These are phyloP conservation scores for Phylloporus arenicola DNA, from an alignment of 768 basidiomycete genomes.

Conservation along the genomic window DNA sequence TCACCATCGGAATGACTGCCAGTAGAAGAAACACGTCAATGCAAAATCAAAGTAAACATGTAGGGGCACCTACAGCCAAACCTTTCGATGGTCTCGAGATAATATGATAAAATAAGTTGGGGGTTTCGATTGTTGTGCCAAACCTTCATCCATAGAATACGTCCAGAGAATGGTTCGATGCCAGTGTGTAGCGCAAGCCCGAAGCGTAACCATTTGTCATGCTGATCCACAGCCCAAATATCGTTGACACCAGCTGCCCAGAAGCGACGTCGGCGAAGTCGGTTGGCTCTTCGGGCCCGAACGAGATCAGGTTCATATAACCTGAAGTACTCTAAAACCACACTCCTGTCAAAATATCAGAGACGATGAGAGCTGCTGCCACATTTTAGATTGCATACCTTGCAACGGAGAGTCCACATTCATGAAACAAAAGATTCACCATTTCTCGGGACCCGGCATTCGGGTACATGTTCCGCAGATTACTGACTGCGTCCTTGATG, in stretches of 20 bases:
- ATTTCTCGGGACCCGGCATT: not conserved
- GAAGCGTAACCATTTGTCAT: slow-evolving; percentile 2
- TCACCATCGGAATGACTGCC: not conserved
- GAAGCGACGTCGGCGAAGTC: slow-evolving; percentile 14
- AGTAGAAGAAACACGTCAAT: too few relatives aligned
- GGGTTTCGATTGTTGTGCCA: slow-evolving; percentile 4
- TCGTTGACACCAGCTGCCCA: slow-evolving; percentile 41
- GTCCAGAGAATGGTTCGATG: not conserved
- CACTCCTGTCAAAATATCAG: not conserved
- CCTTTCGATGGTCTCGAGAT: not conserved
- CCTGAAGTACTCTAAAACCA: not conserved
- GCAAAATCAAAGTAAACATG: too few relatives aligned
- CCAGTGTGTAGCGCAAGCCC: not conserved
- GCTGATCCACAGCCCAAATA: not conserved
- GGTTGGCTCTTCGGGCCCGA: too few relatives aligned
- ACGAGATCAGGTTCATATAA: not conserved
- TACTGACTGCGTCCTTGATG: not conserved
- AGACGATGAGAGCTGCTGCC: too few relatives aligned
- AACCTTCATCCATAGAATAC: not conserved
- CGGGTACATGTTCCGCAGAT: not conserved
- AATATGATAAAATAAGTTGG: slow-evolving; percentile 1
- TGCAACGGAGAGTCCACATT: not conserved
- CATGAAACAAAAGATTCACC: not conserved
- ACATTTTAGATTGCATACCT: too few relatives aligned
- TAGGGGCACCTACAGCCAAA: too few relatives aligned